These are phyloP conservation scores for Cytospora piceae DNA, from an alignment of 2,329 filamentous ascomycete species.

Conservation along the genomic window DNA sequence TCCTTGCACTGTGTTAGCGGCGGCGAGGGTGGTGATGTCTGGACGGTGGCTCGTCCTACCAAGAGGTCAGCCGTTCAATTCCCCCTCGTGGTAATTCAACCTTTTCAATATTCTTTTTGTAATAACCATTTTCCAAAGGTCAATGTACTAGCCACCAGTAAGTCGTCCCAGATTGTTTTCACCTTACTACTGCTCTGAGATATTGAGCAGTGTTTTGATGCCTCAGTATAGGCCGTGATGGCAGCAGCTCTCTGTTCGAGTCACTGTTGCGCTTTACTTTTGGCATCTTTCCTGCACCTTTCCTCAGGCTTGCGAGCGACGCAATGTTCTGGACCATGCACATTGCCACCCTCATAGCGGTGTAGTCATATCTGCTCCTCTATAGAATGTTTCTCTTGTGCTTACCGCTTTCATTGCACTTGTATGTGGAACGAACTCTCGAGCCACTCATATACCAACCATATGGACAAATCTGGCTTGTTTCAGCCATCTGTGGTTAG, in stretches of 20 bases:
- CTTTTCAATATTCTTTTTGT: not conserved
- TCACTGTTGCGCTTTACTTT: not conserved
- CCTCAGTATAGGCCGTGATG: not conserved
- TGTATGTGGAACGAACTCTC: too few species aligned
- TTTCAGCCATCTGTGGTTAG: too few species aligned
- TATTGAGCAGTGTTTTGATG: not conserved
- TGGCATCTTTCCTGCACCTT: not conserved
- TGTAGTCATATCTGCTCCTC: too few species aligned
- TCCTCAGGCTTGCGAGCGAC: not conserved
- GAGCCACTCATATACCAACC: too few species aligned
- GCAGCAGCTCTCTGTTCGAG: too few species aligned
- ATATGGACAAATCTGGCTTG: too few species aligned
- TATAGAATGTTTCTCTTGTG: too few species aligned
- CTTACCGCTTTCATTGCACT: too few species aligned
- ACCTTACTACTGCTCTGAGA: not conserved
- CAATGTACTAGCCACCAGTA: not conserved
- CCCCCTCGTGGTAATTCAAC: not conserved
- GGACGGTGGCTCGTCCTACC: not conserved
- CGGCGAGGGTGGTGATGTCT: not conserved
- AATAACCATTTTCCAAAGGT: not conserved
- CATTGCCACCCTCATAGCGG: too few species aligned
- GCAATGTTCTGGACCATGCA: too few species aligned
- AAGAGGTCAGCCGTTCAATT: not conserved
- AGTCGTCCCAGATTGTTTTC: not conserved
- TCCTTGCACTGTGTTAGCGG: constrained; percentile 7